Conservation (phyloP, 345 rosid genomes). For the Physaria fendleri region DNA sequence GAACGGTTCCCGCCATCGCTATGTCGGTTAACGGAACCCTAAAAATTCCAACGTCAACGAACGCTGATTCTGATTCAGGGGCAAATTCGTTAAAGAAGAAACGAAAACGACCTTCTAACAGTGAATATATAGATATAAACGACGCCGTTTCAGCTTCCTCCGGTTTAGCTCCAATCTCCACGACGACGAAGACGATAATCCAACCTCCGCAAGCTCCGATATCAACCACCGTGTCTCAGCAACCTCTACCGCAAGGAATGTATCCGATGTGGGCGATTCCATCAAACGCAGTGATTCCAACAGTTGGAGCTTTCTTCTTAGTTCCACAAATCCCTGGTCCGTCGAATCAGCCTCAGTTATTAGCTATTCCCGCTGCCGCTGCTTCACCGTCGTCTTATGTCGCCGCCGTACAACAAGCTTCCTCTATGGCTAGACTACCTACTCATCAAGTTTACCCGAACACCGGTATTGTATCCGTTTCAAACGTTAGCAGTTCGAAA, state of each 20-base stretch:
- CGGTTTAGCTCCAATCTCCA: conserved; percentile 47
- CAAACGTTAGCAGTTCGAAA: conserved; percentile 29
- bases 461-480: conserved; percentile 17
- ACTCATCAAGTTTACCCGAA: neutral
- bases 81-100: conserved; percentile 47
- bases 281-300: conserved; percentile 51
- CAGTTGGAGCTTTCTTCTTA: conserved; percentile 52
- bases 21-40: conserved; percentile 84
- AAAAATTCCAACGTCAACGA: conserved; percentile 69
- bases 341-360: conserved; percentile 46
- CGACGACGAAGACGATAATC: neutral
- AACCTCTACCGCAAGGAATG: conserved; percentile 50
- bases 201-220: conserved; percentile 11
- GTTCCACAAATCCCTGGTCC: conserved; percentile 44
- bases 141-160: conserved; percentile 44
- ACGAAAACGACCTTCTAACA: conserved; percentile 64
- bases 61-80: conserved; percentile 34
- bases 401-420: conserved; percentile 48
- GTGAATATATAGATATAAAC: conserved; percentile 63
- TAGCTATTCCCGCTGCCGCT: conserved; percentile 51
- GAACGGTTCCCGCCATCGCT: conserved; percentile 90
- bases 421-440: conserved; percentile 29
- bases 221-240: neutral
- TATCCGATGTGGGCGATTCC: conserved; percentile 86
- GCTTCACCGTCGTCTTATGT: conserved; percentile 39